Conservation (phyloP, 2,329 filamentous ascomycete species). For the Thielaviopsis ethacetica region DNA sequence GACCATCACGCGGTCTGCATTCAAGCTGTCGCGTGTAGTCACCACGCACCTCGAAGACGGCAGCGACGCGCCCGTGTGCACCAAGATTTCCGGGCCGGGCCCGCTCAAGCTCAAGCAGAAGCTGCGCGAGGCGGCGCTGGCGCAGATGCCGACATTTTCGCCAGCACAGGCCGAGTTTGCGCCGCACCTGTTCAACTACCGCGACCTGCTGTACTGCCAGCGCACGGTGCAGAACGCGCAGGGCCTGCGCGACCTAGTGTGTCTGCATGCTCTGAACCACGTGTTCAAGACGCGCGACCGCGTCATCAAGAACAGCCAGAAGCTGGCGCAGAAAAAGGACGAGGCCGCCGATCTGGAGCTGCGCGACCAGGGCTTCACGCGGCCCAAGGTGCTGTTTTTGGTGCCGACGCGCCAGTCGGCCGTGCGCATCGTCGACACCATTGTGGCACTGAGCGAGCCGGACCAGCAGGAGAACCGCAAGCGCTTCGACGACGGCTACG, state of each 20-base stretch:
- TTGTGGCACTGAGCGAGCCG: conserved; percentile 58
- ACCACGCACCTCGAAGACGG: conserved; percentile 28
- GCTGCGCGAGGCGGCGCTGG: conserved; percentile 37
- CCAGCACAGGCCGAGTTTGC: conserved; percentile 48
- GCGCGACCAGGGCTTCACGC: conserved; percentile 86
- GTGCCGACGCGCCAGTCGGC: conserved; percentile 80
- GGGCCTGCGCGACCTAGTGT: conserved; percentile 53
- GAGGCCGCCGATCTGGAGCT: conserved; percentile 49
- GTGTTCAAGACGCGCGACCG: conserved; percentile 85
- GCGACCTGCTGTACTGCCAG: conserved; percentile 61
- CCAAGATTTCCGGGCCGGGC: conserved; percentile 23
- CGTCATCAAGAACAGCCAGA: conserved; percentile 83
- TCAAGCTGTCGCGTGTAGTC: conserved; percentile 32
- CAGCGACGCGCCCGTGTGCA: conserved; percentile 1
- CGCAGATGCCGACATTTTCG: conserved; percentile 41
- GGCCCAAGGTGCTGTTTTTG: conserved; percentile 83
- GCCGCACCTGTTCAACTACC: conserved; percentile 63
- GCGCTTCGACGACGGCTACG: conserved; percentile 73
- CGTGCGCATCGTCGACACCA: conserved; percentile 58
- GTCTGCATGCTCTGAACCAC: conserved; percentile 80
- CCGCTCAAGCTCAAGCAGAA: conserved; percentile 54
- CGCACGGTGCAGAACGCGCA: conserved; percentile 53
- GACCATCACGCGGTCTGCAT: conserved; percentile 28
- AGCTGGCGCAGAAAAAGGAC: conserved; percentile 49
- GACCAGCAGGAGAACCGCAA: conserved; percentile 94